phyloP scores from a whole-genome alignment of 495 filamentous ascomycete species.

The Podospora bellae-mahoneyi region DNA sequence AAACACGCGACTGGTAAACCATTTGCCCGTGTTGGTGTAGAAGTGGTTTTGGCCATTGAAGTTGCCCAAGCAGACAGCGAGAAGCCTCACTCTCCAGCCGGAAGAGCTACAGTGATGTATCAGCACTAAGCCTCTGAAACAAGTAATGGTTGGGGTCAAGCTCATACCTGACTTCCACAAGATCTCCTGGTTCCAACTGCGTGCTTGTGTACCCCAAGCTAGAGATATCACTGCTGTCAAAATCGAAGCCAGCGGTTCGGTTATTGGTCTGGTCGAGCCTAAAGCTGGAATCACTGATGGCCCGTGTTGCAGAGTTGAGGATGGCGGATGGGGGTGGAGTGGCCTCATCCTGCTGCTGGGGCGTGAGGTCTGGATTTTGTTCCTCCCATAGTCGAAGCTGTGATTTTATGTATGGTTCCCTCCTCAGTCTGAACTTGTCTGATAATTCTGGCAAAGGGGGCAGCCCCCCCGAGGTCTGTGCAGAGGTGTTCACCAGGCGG shows the following conservation, averaged over 20 bases:
- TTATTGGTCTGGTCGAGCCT: constrained; percentile 24
- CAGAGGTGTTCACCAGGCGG: not conserved
- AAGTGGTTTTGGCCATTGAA: constrained; percentile 63
- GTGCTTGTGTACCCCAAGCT: constrained; percentile 34
- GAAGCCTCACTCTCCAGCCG: constrained; percentile 40
- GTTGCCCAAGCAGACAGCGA: constrained; percentile 69
- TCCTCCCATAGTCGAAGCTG: constrained; percentile 53
- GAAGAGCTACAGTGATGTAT: constrained; percentile 9
- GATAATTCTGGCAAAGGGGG: not conserved
- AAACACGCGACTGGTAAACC: constrained; percentile 54
- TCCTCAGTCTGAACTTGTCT: not conserved
- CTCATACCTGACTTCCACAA: constrained; percentile 61
- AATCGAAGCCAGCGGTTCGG: constrained; percentile 30
- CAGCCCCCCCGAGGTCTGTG: not conserved
- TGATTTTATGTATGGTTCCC: constrained; percentile 39
- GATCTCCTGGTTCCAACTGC: constrained; percentile 64
- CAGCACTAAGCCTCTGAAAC: not conserved
- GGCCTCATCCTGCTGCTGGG: not conserved
- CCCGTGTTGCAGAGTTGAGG: constrained; percentile 6
- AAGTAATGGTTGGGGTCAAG: constrained; percentile 15
- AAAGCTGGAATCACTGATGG: constrained; percentile 8
- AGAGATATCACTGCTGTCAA: constrained; percentile 39
- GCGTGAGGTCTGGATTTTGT: constrained; percentile 35
- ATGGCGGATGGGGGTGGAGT: not conserved
- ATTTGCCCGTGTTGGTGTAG: constrained; percentile 69